Evolutionary conservation across 176 grass and related monocot species (phyloP), one percentile per base, ranked within the genome.

Genomic region (Ampelocalamus luodianensis): DNA sequence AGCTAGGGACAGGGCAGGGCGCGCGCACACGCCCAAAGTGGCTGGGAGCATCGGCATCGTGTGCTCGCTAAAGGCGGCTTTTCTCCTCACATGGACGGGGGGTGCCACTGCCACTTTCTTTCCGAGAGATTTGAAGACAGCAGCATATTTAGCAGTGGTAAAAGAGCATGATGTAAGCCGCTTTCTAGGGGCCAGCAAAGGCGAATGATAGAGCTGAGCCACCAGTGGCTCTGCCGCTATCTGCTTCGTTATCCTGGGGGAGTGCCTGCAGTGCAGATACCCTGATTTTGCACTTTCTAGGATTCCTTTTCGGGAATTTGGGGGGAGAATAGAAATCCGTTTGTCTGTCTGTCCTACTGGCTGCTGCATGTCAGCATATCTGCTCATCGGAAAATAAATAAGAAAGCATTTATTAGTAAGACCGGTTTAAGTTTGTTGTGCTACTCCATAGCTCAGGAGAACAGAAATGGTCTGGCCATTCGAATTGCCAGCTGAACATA

Each of bases 31-130:
- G 79, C 22, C 67, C 84, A 90, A 87, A 90, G 84, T 36, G 79
- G 74, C 49, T 10, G 50, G 58, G 78, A 87, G 89, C 79, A 90
- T 90, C 89, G 79, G 89, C 89, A 90, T 90, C 89, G 89, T 87
- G 51, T 83, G 89, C 81, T 71, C 59, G 23, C 83, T 90, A 90
- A 90, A 90, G 89, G 73, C 68, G 79, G 53, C 67, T 37, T 83
- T 90, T 87, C 74, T 32, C 68, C 72, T 83, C 89, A 87, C 89
- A 90, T 90, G 89, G 79, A 87, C 34, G 67, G 80, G 70, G 29
- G 48, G 48, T 82, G 83, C 61, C 62, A 45, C 61, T 46, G 42
- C 68, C 38, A 15, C 50, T 63, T 29, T 63, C 80, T 86, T 83
- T 87, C 40, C 14, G 48, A 73, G 48, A 68, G 89, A 87, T 90